These are phyloP conservation scores for Candida palmyrensis DNA, from an alignment of 805 yeast species.

Conservation along the genomic window DNA sequence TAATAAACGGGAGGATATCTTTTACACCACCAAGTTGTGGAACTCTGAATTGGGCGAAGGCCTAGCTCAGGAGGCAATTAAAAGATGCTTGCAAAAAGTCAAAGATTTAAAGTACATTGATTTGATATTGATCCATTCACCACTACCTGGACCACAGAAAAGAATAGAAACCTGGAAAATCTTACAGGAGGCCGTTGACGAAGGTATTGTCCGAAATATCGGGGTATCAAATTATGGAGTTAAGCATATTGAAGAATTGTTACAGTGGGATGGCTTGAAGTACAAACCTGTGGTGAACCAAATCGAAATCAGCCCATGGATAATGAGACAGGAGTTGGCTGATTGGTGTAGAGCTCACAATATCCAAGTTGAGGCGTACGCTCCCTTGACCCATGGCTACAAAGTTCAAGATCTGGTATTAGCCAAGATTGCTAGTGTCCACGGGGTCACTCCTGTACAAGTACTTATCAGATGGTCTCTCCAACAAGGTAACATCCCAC, in stretches of 20 bases:
- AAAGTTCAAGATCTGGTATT: constrained; percentile 21
- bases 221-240: constrained; percentile 65
- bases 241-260: constrained; percentile 51
- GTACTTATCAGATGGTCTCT: constrained; percentile 45
- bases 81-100: constrained; percentile 48
- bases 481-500: constrained; percentile 41
- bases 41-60: constrained; percentile 57
- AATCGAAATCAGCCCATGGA: constrained; percentile 47
- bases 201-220: constrained; percentile 46
- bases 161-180: constrained; percentile 51
- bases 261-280: constrained; percentile 40
- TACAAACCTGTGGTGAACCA: constrained; percentile 45
- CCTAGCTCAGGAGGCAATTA: constrained; percentile 54
- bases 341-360: constrained; percentile 21
- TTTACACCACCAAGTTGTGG: constrained; percentile 71
- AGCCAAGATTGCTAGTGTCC: constrained; percentile 27
- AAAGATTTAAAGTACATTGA: constrained; percentile 63
- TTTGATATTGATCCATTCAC: constrained; percentile 60
- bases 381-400: constrained; percentile 35
- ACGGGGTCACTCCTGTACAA: constrained; percentile 40
- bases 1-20: constrained; percentile 20
- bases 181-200: constrained; percentile 49
- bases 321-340: constrained; percentile 35
- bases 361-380: constrained; percentile 31
- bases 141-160: constrained; percentile 35